Conservation (phyloP, 441 rosid species). For the Capsella rubella region DNA sequence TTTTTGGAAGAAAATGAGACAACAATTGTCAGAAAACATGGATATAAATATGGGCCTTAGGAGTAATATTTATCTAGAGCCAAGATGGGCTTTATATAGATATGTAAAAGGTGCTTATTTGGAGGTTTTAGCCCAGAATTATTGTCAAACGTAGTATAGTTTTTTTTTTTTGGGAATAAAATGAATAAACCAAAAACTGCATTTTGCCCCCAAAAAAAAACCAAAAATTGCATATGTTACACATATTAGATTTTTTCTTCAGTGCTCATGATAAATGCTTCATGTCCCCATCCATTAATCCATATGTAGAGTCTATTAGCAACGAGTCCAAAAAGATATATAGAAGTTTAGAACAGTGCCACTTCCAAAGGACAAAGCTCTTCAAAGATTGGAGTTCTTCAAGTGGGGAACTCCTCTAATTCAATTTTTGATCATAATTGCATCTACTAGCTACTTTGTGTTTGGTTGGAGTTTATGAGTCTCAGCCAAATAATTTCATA, state of each 20-base stretch:
- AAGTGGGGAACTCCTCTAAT: not conserved
- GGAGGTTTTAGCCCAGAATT: not conserved
- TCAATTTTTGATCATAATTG: slow-evolving; percentile 7
- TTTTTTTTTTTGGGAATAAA: not conserved
- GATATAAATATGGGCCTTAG: not conserved
- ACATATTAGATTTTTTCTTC: not conserved
- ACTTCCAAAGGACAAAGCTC: not conserved
- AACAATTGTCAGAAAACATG: not conserved
- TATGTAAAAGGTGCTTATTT: not conserved
- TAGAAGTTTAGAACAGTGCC: not conserved
- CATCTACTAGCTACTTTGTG: not conserved
- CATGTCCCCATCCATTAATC: too few relatives aligned
- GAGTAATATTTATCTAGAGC: not conserved
- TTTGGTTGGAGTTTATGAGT: slow-evolving; percentile 12
- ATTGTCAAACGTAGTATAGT: not conserved
- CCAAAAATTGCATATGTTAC: not conserved
- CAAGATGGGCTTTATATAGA: not conserved
- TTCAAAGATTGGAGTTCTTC: not conserved
- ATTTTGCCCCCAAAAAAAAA: not conserved
- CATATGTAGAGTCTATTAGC: too few relatives aligned
- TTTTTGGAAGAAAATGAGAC: too few relatives aligned
- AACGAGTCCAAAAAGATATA: too few relatives aligned
- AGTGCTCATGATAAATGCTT: not conserved
- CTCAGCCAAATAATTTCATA: slow-evolving; percentile 8
- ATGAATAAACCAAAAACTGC: not conserved